These are phyloP conservation scores for Elsinoe perseae DNA, from an alignment of 2,329 filamentous ascomycete species.

Conservation along the genomic window DNA sequence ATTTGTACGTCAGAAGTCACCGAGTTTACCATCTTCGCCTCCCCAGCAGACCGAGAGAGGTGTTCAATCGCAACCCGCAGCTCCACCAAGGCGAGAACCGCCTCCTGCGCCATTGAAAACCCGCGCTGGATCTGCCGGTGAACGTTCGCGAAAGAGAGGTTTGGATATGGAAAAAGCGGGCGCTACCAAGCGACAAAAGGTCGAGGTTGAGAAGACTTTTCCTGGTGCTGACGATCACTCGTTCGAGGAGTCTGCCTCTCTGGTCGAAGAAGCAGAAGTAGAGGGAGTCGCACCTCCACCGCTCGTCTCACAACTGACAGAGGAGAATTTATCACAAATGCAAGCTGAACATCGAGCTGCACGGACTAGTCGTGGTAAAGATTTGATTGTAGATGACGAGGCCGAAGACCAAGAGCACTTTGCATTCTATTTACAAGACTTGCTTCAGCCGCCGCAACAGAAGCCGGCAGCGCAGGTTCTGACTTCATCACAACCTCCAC, in stretches of 20 bases:
- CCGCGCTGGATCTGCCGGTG: too few species aligned
- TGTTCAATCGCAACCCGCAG: not conserved
- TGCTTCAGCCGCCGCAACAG: not conserved
- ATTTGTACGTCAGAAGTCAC: not conserved
- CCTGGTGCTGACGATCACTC: not conserved
- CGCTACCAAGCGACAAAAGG: not conserved
- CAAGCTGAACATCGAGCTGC: conserved; percentile 23
- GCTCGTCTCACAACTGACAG: conserved; percentile 22
- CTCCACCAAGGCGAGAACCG: not conserved
- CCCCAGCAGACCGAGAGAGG: not conserved
- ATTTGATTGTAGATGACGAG: conserved; percentile 27
- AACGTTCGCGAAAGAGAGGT: not conserved
- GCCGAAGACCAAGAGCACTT: conserved; percentile 25
- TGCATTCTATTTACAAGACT: conserved; percentile 22
- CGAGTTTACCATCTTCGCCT: not conserved
- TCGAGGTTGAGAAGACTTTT: not conserved
- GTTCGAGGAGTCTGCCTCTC: not conserved
- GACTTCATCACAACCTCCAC: not conserved
- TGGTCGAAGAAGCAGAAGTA: not conserved
- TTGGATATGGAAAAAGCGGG: not conserved
- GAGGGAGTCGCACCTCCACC: conserved; percentile 7
- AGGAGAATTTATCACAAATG: conserved; percentile 29
- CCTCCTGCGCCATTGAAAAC: not conserved
- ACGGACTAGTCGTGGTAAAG: conserved; percentile 21
- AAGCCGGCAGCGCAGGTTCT: not conserved